phyloP scores from a whole-genome alignment of 352 stramenopile genomes.

The Thalassiosira livingstoniorum region DNA sequence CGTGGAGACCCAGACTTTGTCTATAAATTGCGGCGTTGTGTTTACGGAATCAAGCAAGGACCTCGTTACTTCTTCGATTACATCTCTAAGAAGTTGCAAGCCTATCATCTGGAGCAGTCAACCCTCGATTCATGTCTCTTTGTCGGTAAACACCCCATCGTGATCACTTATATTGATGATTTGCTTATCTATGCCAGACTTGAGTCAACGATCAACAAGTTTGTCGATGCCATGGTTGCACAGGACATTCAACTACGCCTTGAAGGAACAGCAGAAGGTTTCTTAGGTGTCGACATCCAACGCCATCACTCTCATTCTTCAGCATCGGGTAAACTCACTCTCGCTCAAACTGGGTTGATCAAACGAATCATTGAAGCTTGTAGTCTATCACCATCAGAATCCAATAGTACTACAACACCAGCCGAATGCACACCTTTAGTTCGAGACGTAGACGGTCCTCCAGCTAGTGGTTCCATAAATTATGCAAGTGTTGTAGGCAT shows the following conservation, averaged over 20 bases:
- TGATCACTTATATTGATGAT: slow-evolving; percentile 63
- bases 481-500: slow-evolving; percentile 43
- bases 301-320: not conserved
- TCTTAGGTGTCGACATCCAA: slow-evolving; percentile 65
- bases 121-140: slow-evolving; percentile 60
- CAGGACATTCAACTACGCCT: slow-evolving; percentile 41
- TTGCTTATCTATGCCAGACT: slow-evolving; percentile 37
- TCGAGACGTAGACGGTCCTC: slow-evolving; percentile 12
- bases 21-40: slow-evolving; percentile 38
- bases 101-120: slow-evolving; percentile 9
- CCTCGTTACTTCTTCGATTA: slow-evolving; percentile 18
- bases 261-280: slow-evolving; percentile 55
- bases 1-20: slow-evolving; percentile 9
- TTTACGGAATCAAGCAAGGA: slow-evolving; percentile 54
- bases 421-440: slow-evolving; percentile 8
- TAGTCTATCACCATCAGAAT: not conserved
- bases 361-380: slow-evolving; percentile 50
- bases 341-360: slow-evolving; percentile 51
- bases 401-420: not conserved
- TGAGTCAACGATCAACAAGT: slow-evolving; percentile 30
- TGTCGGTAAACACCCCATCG: slow-evolving; percentile 45
- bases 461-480: slow-evolving; percentile 7
- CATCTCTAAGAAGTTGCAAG: not conserved
- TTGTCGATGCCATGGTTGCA: slow-evolving; percentile 43
- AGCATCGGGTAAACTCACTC: not conserved